Evolutionary conservation across 805 yeast genomes (phyloP).

Genomic region (Cyberlindnera misumaiensis): DNA sequence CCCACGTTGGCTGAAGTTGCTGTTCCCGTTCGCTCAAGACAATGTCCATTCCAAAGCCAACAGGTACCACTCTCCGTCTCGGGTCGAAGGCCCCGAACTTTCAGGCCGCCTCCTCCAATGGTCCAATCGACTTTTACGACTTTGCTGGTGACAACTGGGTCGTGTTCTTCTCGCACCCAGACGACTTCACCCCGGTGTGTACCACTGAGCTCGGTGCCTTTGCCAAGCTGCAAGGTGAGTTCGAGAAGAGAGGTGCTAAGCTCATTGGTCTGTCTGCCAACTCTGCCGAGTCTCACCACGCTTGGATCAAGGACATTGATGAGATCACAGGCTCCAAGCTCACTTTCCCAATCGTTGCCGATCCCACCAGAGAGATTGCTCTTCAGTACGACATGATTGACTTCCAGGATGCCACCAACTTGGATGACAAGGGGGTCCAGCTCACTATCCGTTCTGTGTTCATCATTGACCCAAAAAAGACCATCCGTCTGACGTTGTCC

Average conservation of each 20-base stretch:
- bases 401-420: conserved; percentile 59
- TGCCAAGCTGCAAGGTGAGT: conserved; percentile 64
- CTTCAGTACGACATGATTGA: conserved; percentile 63
- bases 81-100: conserved; percentile 70
- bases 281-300: conserved; percentile 51
- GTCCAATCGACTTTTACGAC: conserved; percentile 56
- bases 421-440: conserved; percentile 57
- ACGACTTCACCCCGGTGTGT: conserved; percentile 74
- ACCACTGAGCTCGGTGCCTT: conserved; percentile 76
- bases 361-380: conserved; percentile 54
- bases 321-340: conserved; percentile 55
- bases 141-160: conserved; percentile 58
- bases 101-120: conserved; percentile 54
- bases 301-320: conserved; percentile 69
- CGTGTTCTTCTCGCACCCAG: conserved; percentile 69
- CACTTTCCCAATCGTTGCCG: conserved; percentile 64
- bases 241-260: conserved; percentile 55
- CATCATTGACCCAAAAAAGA: conserved; percentile 62
- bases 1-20: not conserved
- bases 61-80: conserved; percentile 34
- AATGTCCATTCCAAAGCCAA: conserved; percentile 37
- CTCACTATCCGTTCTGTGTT: conserved; percentile 68
- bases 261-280: conserved; percentile 66
- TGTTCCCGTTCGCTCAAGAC: conserved; percentile 6
- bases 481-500: conserved; percentile 53